Conservation (phyloP, 169 alveolate species). For the Eimeria sp. region DNA sequence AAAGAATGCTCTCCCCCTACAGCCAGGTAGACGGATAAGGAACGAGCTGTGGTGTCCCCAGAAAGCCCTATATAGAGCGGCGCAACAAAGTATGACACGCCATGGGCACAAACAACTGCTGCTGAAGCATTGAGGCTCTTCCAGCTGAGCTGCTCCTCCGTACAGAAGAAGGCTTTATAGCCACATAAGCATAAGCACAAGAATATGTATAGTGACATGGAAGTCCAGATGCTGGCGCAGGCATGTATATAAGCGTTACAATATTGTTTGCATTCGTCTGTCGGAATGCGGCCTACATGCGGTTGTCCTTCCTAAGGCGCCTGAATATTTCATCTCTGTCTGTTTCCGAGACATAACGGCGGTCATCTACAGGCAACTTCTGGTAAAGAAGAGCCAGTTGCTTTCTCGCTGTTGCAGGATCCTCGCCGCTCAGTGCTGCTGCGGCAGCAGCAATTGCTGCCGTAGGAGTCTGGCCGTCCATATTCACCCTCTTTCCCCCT, state of each 20-base stretch:
- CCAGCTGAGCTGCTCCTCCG: background rate
- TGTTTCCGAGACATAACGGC: constrained; percentile 66
- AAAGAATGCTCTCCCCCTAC: background rate
- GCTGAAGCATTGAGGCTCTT: background rate
- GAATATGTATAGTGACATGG: background rate
- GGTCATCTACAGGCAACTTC: constrained; percentile 74
- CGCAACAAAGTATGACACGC: too few relatives aligned
- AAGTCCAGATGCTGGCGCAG: background rate
- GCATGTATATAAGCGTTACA: background rate
- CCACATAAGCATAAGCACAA: background rate
- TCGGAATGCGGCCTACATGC: constrained; percentile 47
- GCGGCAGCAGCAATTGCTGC: constrained; percentile 74
- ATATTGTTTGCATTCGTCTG: background rate
- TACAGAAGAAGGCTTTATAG: background rate
- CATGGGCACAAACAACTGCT: background rate
- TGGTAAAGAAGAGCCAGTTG: constrained; percentile 71
- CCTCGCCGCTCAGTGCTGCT: constrained; percentile 47
- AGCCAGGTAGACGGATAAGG: background rate
- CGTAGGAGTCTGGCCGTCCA: constrained; percentile 33
- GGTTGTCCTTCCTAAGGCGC: constrained; percentile 73
- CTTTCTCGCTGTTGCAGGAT: constrained; percentile 54
- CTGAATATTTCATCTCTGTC: constrained; percentile 79
- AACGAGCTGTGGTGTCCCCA: background rate
- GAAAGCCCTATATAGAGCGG: background rate
- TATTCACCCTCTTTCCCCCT: background rate